Evolutionary conservation across 257 asterid genomes (phyloP).

Genomic region (Osmanthus fragrans): DNA sequence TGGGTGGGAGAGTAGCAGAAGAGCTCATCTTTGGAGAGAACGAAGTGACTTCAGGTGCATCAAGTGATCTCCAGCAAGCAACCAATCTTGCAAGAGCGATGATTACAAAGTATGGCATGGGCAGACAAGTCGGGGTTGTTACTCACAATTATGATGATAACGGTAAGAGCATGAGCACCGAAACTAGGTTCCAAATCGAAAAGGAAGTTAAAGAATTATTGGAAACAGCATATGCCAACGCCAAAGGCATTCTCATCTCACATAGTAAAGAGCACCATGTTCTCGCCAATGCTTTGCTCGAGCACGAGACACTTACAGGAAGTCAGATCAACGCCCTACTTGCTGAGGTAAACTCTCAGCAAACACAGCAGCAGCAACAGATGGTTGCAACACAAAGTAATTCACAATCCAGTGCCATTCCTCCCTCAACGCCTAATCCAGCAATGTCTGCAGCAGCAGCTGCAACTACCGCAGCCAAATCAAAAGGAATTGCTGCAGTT

Average conservation of each 20-base stretch:
- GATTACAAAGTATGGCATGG: conserved; percentile 91
- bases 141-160: conserved; percentile 73
- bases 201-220: conserved; percentile 62
- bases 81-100: conserved; percentile 73
- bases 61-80: conserved; percentile 74
- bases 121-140: conserved; percentile 78
- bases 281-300: conserved; percentile 76
- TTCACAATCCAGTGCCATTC: conserved; percentile 35
- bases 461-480: conserved; percentile 62
- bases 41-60: conserved; percentile 89
- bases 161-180: conserved; percentile 92
- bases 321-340: conserved; percentile 67
- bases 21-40: conserved; percentile 84
- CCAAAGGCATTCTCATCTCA: conserved; percentile 55
- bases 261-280: conserved; percentile 72
- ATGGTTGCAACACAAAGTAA: conserved; percentile 35
- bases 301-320: conserved; percentile 79
- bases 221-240: conserved; percentile 69
- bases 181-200: conserved; percentile 75
- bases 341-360: conserved; percentile 45
- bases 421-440: conserved; percentile 45
- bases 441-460: conserved; percentile 58
- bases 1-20: conserved; percentile 99
- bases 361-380: conserved; percentile 37
- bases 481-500: conserved; percentile 69